Base-by-base conservation (phyloP, 2,329 filamentous ascomycete species). In the Talaromyces sp. region DNA sequence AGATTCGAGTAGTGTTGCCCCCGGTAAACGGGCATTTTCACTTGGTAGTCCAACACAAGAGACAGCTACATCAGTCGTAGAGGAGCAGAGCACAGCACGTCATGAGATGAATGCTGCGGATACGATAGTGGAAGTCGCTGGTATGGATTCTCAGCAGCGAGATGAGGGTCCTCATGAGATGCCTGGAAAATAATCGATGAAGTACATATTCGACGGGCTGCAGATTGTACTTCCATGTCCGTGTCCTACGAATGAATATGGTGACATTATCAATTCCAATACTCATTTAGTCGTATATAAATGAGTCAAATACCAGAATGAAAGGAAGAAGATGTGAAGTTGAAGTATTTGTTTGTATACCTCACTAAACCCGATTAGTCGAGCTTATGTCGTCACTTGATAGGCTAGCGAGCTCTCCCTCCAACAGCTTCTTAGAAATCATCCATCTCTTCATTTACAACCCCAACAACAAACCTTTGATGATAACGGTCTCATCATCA, bases 381-480 rank as follows among this genome's bases (percentile, higher is more conserved):
- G 24, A 45, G 41, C 24, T 59, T 43, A 61, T 61, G 43, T 61
- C 59, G 45, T 61, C 59, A 61, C 59, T 61, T 61, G 35, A 49
- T 62, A 35, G 39, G 37, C 43, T 41, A 45, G 37, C 52, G 52
- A 59, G 62, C 52, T 58, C 31, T 27, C 39, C 31, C 19, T 41
- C 45, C 10, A 33, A 31, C 27, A 52, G 49, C 52, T 37, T 56
- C 52, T 56, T 56, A 56, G 31, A 56, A 56, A 56, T 56, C 52
- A 56, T 56, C 33, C 52, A 56, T 56, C 31, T 56, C n/a, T 56
- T 56, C 60, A 39, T 52, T n/a, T 41, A 1, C 14, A 9, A 52
- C 31, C 24, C 22, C 47, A 56, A 60, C 54, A 31, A 31, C n/a
- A 39, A 24, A 8, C 6, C n/a, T 56, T 56, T 56, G 52, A 56